These are phyloP conservation scores for Alternaria sp. DNA, from an alignment of 2,329 filamentous ascomycete genomes.

Conservation along the genomic window DNA sequence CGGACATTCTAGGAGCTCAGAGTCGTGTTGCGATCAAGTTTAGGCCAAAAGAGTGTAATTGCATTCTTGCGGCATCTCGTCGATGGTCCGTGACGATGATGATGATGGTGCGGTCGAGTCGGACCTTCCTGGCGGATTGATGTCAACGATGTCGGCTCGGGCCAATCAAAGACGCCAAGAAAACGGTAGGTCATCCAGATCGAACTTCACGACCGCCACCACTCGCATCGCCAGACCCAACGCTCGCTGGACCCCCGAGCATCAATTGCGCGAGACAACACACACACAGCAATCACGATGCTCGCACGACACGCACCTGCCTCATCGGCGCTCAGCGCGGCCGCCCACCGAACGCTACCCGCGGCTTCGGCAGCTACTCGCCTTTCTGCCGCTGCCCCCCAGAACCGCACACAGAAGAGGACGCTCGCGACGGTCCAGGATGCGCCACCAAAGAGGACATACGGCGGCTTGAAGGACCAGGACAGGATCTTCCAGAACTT, in stretches of 20 bases:
- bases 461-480: conserved; percentile 91
- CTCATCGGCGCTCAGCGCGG: conserved; percentile 48
- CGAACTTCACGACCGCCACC: conserved; percentile 42
- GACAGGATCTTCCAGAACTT: conserved; percentile 99
- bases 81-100: background rate
- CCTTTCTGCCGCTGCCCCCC: conserved; percentile 50
- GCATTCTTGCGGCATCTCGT: background rate
- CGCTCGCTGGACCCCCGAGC: conserved; percentile 36
- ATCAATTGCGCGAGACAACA: conserved; percentile 47
- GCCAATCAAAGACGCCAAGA: conserved; percentile 27
- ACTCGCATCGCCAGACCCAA: conserved; percentile 31
- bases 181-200: conserved; percentile 24
- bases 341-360: conserved; percentile 51
- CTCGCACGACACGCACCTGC: conserved; percentile 50
- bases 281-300: conserved; percentile 43
- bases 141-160: conserved; percentile 25
- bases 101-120: conserved; percentile 1
- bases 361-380: conserved; percentile 47
- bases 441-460: conserved; percentile 65
- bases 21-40: background rate
- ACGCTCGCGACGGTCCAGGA: conserved; percentile 68
- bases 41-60: background rate
- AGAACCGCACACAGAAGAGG: conserved; percentile 62
- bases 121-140: conserved; percentile 18
- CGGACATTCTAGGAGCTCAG: background rate